Evolutionary conservation across 2,329 filamentous ascomycete species (phyloP).

Genomic region (Chalara sp.): DNA sequence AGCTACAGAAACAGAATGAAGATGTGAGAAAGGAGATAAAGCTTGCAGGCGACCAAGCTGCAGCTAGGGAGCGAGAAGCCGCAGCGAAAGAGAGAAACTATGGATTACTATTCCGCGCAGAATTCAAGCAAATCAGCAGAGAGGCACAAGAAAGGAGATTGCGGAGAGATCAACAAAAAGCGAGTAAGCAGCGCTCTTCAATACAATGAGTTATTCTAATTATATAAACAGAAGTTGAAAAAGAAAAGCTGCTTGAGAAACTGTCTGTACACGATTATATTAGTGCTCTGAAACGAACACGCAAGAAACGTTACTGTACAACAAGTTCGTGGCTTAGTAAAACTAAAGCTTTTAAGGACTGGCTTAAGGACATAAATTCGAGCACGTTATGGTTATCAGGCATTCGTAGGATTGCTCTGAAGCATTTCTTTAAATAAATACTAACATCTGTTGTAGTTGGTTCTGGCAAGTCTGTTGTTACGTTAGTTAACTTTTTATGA

Average conservation of each 20-base stretch:
- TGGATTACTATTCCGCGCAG: too few species aligned
- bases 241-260: conserved; percentile 6
- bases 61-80: too few species aligned
- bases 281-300: conserved; percentile 6
- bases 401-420: conserved; percentile 5
- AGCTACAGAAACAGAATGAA: too few species aligned
- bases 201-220: background rate
- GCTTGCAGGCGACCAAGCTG: too few species aligned
- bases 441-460: conserved; percentile 10
- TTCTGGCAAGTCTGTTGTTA: conserved; percentile 9
- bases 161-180: conserved; percentile 2
- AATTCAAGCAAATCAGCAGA: too few species aligned
- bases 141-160: conserved; percentile 2
- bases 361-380: conserved; percentile 4
- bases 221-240: conserved; percentile 4
- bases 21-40: too few species aligned
- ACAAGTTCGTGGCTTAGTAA: conserved; percentile 8
- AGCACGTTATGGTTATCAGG: conserved; percentile 10
- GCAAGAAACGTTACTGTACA: conserved; percentile 9
- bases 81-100: too few species aligned
- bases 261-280: conserved; percentile 9
- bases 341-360: conserved; percentile 8
- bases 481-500: conserved; percentile 7
- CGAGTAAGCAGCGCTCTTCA: conserved; percentile 2
- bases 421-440: background rate